These are phyloP conservation scores for Phialophora tarda DNA, from an alignment of 2,329 filamentous ascomycete species.

Conservation along the genomic window DNA sequence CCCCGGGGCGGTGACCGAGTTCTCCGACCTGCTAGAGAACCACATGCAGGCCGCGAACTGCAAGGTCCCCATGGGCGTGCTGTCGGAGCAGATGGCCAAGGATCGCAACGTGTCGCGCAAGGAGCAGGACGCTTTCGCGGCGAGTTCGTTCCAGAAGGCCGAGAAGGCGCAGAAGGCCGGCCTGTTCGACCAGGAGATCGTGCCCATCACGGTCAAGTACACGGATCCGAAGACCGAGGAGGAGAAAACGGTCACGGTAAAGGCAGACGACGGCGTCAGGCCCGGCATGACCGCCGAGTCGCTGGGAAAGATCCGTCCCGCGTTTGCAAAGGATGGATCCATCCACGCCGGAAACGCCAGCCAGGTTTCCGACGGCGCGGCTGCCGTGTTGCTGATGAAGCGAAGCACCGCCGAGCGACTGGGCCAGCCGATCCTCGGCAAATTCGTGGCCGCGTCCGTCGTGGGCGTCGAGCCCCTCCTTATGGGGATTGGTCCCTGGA, in stretches of 20 bases:
- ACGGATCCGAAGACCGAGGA: conserved; percentile 91
- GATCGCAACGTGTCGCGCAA: conserved; percentile 74
- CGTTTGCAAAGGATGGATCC: conserved; percentile 87
- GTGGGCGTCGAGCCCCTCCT: conserved; percentile 90
- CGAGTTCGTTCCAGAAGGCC: conserved; percentile 90
- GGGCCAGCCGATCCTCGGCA: conserved; percentile 87
- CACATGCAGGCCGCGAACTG: conserved; percentile 87
- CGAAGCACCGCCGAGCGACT: conserved; percentile 86
- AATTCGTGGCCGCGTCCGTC: conserved; percentile 83
- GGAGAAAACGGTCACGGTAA: conserved; percentile 79
- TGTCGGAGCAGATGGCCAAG: conserved; percentile 94
- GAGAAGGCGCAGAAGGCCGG: conserved; percentile 80
- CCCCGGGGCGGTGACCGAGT: conserved; percentile 85
- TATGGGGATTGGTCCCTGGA: conserved; percentile 96
- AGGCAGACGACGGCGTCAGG: conserved; percentile 85
- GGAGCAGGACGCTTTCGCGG: conserved; percentile 90
- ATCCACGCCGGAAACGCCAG: conserved; percentile 97
- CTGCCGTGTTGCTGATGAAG: conserved; percentile 94
- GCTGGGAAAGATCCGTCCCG: conserved; percentile 86
- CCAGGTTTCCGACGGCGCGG: conserved; percentile 94
- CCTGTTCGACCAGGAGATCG: conserved; percentile 92
- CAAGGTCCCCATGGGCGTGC: conserved; percentile 94
- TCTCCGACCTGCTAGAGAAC: conserved; percentile 84
- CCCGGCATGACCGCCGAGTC: conserved; percentile 84
- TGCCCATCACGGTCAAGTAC: conserved; percentile 81